Evolutionary conservation across 2,329 filamentous ascomycete genomes (phyloP).

Genomic region (Colletotrichum chrysophilum): DNA sequence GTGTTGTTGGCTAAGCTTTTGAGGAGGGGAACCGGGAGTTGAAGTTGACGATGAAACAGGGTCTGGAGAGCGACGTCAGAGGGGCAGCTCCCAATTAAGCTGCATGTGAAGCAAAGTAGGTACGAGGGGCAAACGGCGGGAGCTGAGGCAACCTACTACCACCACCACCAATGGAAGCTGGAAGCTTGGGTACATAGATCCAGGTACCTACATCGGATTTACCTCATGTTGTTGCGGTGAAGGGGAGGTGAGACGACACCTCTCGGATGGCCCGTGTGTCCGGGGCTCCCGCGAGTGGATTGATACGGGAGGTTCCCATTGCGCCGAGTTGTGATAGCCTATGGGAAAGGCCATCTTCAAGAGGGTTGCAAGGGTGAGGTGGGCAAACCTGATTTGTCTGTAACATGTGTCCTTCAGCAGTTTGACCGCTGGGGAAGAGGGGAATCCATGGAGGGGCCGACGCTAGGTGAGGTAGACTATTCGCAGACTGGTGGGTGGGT

Average conservation of each 20-base stretch:
- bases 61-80: conserved; percentile 17
- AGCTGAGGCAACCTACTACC: background rate
- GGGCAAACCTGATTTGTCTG: background rate
- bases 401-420: background rate
- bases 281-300: conserved; percentile 7
- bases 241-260: conserved; percentile 8
- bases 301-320: background rate
- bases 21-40: conserved; percentile 12
- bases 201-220: background rate
- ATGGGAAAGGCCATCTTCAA: background rate
- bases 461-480: background rate
- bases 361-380: background rate
- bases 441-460: background rate
- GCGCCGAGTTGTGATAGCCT: conserved; percentile 1
- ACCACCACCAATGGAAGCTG: background rate
- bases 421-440: background rate
- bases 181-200: background rate
- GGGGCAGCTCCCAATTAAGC: background rate
- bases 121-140: background rate
- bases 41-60: conserved; percentile 13
- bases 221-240: conserved; percentile 12
- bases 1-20: conserved; percentile 12
- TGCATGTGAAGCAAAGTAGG: background rate
- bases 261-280: conserved; percentile 14
- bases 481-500: background rate